A percentile compares a stretch with the other conserved stretches of the same genome.
Conservation (phyloP, 2,329 filamentous ascomycete species). For the Aspergillus candidus region DNA sequence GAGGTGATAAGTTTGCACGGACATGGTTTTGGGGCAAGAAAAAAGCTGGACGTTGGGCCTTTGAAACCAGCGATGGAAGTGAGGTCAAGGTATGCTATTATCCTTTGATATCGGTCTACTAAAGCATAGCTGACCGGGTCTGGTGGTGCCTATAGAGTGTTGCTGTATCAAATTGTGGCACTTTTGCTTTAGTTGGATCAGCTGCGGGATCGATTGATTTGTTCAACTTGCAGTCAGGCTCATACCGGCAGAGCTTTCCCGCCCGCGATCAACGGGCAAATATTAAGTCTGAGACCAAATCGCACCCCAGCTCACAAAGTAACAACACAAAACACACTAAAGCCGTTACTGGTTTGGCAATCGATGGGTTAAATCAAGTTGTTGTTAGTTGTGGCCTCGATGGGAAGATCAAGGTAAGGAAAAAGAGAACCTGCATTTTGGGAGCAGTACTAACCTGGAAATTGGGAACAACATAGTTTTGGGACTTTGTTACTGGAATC, state of each 20-base stretch:
- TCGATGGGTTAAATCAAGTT: slow-evolving; percentile 82
- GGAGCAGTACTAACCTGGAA: not conserved
- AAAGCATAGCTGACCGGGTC: slow-evolving; percentile 1
- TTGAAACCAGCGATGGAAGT: slow-evolving; percentile 76
- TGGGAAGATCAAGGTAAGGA: slow-evolving; percentile 69
- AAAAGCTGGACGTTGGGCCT: slow-evolving; percentile 85
- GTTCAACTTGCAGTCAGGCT: slow-evolving; percentile 93
- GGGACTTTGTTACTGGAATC: slow-evolving; percentile 83
- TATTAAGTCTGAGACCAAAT: slow-evolving; percentile 28
- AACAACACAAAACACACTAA: slow-evolving; percentile 69
- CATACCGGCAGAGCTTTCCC: slow-evolving; percentile 82
- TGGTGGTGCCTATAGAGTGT: slow-evolving; percentile 55
- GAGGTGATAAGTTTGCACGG: slow-evolving; percentile 72
- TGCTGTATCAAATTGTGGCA: slow-evolving; percentile 83
- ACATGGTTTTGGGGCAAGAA: slow-evolving; percentile 99
- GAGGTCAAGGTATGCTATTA: slow-evolving; percentile 54
- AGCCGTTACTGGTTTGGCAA: slow-evolving; percentile 75
- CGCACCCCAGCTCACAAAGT: slow-evolving; percentile 15
- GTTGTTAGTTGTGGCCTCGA: slow-evolving; percentile 84
- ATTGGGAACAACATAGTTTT: slow-evolving; percentile 53
- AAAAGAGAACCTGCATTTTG: not conserved
- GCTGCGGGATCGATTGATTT: slow-evolving; percentile 78
- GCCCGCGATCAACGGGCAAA: slow-evolving; percentile 50
- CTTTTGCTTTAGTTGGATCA: slow-evolving; percentile 86
- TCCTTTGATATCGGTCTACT: not conserved